Base-by-base conservation (phyloP, 108 stramenopile species). In the Discostella pseudostelligera region DNA sequence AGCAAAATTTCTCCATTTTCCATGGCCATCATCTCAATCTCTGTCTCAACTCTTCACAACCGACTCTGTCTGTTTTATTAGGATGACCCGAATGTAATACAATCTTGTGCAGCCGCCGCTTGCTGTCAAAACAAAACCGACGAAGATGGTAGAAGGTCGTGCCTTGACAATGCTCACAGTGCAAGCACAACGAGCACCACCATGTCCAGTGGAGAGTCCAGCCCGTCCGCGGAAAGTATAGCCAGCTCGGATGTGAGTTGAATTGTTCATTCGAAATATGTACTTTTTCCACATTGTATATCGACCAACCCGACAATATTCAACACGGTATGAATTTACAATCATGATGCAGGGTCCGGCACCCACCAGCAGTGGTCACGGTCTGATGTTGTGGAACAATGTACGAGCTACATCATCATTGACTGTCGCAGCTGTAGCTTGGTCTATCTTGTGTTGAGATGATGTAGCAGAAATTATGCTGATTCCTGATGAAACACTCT, bases 101-200 rank as follows among this genome's bases (percentile, higher is more conserved):
- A 17, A 19, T 14, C 25, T 35, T 56, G 55, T 37, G 55, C 36
- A 26, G 16, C 16, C 17, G 55, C 25, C 32, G 5, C 1, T 39
- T 56, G 55, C 35, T 56, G 55, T 14, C 29, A 19, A 19, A 17
- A 19, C 36, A 39, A 56, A 37, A 20, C 3, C 3, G 55, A 56
- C 32, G 55, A 56, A 25, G 55, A 19, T 16, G 55, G 55, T 35
- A 32, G 55, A 26, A 26, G n/a, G 14, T 17, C 19, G 2, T 56
- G 55, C 17, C 37, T 56, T 19, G 55, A 56, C n/a, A 35, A 19
- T n/a, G 55, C 55, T 20, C 55, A n/a, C n/a, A n/a, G 17, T 13
- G 17, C 32, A 26, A 56, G 36, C 32, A 56, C 19, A 14, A 32
- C 55, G 11, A 54, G 53, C 26, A 28, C 26, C 28, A 35, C 32